A percentile compares a stretch with the other conserved stretches of the same genome.
phyloP scores from a whole-genome alignment of 2,329 filamentous ascomycete genomes.

The Hirsutella thompsonii region DNA sequence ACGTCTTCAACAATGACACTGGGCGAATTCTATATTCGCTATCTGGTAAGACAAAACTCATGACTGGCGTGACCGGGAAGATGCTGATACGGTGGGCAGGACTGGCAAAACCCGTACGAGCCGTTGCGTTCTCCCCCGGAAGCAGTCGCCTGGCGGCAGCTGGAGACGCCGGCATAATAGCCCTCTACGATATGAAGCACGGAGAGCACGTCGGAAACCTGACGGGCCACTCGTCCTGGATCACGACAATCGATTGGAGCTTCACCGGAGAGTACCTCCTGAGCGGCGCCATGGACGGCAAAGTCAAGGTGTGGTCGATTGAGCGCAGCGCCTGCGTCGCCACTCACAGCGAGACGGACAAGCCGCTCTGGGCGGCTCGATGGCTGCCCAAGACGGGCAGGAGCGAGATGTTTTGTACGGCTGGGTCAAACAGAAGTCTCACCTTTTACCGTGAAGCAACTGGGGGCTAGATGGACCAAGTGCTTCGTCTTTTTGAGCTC shows the following conservation, averaged over 20 bases:
- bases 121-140: slow-evolving; percentile 77
- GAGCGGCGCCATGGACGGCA: slow-evolving; percentile 81
- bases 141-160: slow-evolving; percentile 77
- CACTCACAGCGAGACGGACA: slow-evolving; percentile 84
- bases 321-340: slow-evolving; percentile 76
- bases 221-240: slow-evolving; percentile 69
- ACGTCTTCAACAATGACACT: slow-evolving; percentile 89
- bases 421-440: slow-evolving; percentile 62
- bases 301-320: slow-evolving; percentile 91
- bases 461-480: slow-evolving; percentile 34
- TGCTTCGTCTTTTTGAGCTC: too few relatives aligned
- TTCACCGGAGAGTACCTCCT: slow-evolving; percentile 84
- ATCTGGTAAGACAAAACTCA: slow-evolving; percentile 42
- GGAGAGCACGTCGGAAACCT: slow-evolving; percentile 88
- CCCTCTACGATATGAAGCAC: slow-evolving; percentile 81
- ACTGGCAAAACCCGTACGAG: slow-evolving; percentile 73
- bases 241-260: slow-evolving; percentile 87
- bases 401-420: slow-evolving; percentile 64
- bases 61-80: background rate
- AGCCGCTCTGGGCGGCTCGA: slow-evolving; percentile 69
- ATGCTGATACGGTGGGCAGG: slow-evolving; percentile 30
- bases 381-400: slow-evolving; percentile 66
- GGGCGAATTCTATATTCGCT: slow-evolving; percentile 77
- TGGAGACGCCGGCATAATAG: slow-evolving; percentile 79
- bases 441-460: slow-evolving; percentile 79